A percentile compares a stretch with the other conserved stretches of the same genome.
Conservation (phyloP, 2,329 filamentous ascomycete species). For the Phialemoniopsis sp. region DNA sequence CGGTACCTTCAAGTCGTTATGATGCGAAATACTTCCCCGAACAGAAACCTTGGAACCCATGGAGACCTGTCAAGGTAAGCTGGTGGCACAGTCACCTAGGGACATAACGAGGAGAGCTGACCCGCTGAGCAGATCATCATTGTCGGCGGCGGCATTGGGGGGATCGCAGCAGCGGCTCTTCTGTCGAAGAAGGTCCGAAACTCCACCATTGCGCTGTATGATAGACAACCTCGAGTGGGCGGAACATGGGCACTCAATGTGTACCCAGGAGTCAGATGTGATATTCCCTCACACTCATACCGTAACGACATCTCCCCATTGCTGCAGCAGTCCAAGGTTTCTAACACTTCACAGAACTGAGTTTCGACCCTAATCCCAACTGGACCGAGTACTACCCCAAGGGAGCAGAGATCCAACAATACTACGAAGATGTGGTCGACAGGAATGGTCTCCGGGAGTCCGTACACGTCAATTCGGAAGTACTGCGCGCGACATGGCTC, state of each 20-base stretch:
- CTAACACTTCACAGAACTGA: conserved; percentile 2
- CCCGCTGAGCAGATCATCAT: conserved; percentile 9
- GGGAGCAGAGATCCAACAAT: conserved; percentile 10
- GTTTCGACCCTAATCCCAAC: conserved; percentile 9
- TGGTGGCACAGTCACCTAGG: no score
- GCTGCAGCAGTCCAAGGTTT: no score
- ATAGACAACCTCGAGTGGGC: conserved; percentile 3
- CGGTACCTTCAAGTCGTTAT: no score
- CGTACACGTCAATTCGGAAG: conserved; percentile 4
- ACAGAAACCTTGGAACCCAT: no score
- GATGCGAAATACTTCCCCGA: no score
- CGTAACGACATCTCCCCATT: conserved; percentile 4
- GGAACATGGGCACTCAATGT: conserved; percentile 8
- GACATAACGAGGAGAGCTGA: no score
- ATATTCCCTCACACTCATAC: conserved; percentile 13
- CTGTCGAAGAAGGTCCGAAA: conserved; percentile 12
- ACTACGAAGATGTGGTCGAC: conserved; percentile 5
- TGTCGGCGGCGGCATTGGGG: conserved; percentile 47
- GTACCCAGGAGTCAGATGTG: conserved; percentile 13
- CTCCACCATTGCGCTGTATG: conserved; percentile 6
- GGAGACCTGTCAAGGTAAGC: no score
- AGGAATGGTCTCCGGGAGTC: conserved; percentile 4
- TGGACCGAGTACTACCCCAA: conserved; percentile 12
- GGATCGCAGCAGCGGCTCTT: conserved; percentile 24
- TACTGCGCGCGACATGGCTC: conserved; percentile 10